These are phyloP conservation scores for Ogataea corticis DNA, from an alignment of 805 yeast genomes.

Conservation along the genomic window DNA sequence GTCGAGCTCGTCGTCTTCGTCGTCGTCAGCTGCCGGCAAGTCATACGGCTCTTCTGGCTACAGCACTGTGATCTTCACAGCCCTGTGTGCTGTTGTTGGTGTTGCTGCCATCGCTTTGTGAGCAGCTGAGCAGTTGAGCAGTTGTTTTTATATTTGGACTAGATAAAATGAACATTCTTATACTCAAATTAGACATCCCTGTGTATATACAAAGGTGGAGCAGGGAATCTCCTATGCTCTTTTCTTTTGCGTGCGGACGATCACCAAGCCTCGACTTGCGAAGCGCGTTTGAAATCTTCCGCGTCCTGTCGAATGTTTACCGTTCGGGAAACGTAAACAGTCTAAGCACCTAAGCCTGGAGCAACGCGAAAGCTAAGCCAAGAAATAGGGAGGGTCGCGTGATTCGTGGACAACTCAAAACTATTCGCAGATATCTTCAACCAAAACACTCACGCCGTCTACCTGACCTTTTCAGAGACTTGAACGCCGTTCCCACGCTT, in stretches of 20 bases:
- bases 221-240: background rate
- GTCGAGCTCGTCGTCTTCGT: constrained; percentile 5
- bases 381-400: no score
- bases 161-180: background rate
- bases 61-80: constrained; percentile 5
- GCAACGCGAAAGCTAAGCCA: background rate
- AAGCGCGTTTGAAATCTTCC: background rate
- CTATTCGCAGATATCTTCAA: no score
- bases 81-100: constrained; percentile 23
- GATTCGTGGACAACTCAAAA: no score
- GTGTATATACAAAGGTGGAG: background rate
- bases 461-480: no score
- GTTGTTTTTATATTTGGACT: background rate
- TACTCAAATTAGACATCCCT: background rate
- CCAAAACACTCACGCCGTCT: no score
- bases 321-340: background rate
- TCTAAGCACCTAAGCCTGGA: background rate
- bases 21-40: constrained; percentile 5
- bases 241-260: background rate
- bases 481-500: no score
- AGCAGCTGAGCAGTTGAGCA: no score
- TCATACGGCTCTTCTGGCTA: constrained; percentile 7
- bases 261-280: background rate
- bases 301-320: background rate
- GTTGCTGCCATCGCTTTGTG: constrained; percentile 26